A percentile compares a stretch with the other conserved stretches of the same genome.
Evolutionary conservation across 306 rosid genomes (phyloP).

Genomic region (Quercus gilva): DNA sequence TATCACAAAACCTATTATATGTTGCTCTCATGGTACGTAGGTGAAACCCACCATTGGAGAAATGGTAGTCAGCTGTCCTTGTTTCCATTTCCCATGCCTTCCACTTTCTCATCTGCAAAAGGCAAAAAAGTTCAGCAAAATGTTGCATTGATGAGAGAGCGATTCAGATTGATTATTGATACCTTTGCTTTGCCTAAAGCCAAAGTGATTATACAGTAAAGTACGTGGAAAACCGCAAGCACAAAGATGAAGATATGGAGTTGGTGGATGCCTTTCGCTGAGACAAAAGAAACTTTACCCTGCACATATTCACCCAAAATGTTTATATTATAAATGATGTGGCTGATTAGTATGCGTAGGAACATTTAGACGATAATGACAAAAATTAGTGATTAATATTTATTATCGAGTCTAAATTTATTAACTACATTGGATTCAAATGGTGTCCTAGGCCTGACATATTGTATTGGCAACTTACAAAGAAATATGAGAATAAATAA

Average conservation of each 20-base stretch:
- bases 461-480: no score
- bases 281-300: constrained; percentile 67
- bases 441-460: no score
- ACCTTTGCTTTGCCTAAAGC: constrained; percentile 75
- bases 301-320: constrained; percentile 7
- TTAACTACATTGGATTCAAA: no score
- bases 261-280: constrained; percentile 69
- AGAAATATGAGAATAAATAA: no score
- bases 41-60: constrained; percentile 59
- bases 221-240: constrained; percentile 62
- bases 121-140: no score
- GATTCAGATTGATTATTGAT: not conserved
- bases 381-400: no score
- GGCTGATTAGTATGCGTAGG: no score
- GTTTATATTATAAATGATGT: no score
- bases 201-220: constrained; percentile 65
- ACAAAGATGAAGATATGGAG: constrained; percentile 81
- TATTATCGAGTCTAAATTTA: no score
- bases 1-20: no score
- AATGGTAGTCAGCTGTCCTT: constrained; percentile 66
- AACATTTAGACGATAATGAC: not conserved
- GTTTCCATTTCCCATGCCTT: constrained; percentile 87
- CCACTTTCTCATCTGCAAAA: constrained; percentile 77
- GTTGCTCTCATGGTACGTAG: not conserved
- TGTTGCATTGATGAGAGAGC: no score